Evolutionary conservation across 306 rosid genomes (phyloP), one percentile per base, ranked within the genome.

Genomic region (Gastrolobium bilobum): DNA sequence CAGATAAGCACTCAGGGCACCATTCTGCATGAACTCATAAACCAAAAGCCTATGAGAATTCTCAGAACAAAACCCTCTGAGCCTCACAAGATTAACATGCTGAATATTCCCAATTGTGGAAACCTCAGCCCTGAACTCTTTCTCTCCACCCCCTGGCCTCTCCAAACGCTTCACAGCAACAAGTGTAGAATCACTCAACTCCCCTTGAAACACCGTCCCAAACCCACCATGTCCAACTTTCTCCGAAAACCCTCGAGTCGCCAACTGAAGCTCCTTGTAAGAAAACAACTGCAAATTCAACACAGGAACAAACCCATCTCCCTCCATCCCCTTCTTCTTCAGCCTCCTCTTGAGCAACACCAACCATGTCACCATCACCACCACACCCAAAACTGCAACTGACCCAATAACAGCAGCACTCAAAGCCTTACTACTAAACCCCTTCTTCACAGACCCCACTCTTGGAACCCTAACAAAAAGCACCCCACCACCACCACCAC

Each of bases 181-280:
- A 15, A 65, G 40, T 0, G 89, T 71, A 29, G 90, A 85, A 77
- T 91, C 98, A 46, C 70, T 61, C 43, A 93, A 71, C 74, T 84
- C 86, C 9, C 98, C 98, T 54, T 81, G 93, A 73, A 91, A 91
- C 54, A 93, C 98, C 0, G 93, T 89, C 72, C 98, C 98, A 51
- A 93, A 93, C 26, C 98, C 98, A 7, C 98, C 97, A 53, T 91
- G 95, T 34, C 98, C 98, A 0, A 93, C 78, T 71, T 93, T 91
- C 64, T 90, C 93, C 1, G 91, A 86, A 75, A 93, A 93, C 15
- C 90, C 88, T 14, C 89, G 76, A 0, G 98, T 93, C 0, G 90
- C 93, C 73, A 63, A 40, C 7, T 88, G 92, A 68, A 93, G 97
- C 84, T 93, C 97, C 73, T 91, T 91, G 74, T 87, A 88, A 29